Percentiles rank a stretch among this genome's conserved stretches.
Evolutionary conservation across 164 flowering plant species (phyloP).

Genomic region (Santalum album): DNA sequence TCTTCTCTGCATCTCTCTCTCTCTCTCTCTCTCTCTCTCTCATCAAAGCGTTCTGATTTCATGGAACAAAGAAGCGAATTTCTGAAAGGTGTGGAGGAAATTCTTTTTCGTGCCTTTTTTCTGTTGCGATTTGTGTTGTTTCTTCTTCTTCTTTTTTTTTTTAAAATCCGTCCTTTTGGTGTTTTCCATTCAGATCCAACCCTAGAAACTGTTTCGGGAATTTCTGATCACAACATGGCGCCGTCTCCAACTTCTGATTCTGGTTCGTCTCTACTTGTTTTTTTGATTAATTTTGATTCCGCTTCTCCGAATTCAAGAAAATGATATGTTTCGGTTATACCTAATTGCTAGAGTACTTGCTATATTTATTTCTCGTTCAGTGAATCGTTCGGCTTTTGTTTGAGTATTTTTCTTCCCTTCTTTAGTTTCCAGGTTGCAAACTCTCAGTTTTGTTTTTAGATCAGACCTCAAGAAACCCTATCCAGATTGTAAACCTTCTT

Average conservation of each 20-base stretch:
- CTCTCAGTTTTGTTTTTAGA: no score
- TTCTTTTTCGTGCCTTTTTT: not conserved
- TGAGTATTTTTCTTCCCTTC: no score
- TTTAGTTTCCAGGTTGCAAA: no score
- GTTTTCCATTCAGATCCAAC: not conserved
- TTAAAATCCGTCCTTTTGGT: not conserved
- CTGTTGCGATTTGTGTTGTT: not conserved
- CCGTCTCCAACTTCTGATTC: not conserved
- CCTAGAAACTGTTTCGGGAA: not conserved
- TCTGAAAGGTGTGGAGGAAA: slow-evolving; percentile 13
- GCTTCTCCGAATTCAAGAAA: not conserved
- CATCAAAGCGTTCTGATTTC: not conserved
- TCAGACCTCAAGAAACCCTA: no score
- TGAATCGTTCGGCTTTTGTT: no score
- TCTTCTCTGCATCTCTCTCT: not conserved
- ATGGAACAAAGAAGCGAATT: not conserved
- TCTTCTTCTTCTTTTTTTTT: not conserved
- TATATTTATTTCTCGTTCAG: no score
- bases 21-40: no score
- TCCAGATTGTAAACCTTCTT: no score
- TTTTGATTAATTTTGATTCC: not conserved
- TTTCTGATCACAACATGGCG: not conserved
- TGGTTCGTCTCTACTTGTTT: slow-evolving; percentile 4
- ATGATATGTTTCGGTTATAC: not conserved
- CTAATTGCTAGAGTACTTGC: no score